A percentile compares a stretch with the other conserved stretches of the same genome.
Evolutionary conservation across 257 asterid species (phyloP).

Genomic region (Solanum corneliomulleri): DNA sequence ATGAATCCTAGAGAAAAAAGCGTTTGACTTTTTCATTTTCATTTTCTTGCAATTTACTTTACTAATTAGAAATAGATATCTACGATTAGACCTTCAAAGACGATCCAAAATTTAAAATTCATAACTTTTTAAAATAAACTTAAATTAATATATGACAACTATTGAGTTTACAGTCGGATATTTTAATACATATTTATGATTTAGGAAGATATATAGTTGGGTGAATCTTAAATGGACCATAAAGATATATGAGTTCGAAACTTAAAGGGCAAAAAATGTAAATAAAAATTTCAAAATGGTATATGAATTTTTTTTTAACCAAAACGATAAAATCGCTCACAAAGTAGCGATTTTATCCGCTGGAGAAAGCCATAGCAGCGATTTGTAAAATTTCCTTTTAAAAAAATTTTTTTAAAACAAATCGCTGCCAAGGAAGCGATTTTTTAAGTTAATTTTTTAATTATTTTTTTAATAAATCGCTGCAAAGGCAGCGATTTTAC

Average conservation of each 20-base stretch:
- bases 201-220: background rate
- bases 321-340: fast-evolving
- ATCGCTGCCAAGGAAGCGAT: too few relatives aligned
- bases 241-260: background rate
- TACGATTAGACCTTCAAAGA: background rate
- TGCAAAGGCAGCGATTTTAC: too few relatives aligned
- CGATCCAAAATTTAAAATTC: background rate
- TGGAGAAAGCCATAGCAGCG: fast-evolving
- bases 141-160: background rate
- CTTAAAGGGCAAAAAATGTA: fast-evolving
- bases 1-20: background rate
- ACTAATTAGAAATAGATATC: background rate
- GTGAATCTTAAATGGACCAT: background rate
- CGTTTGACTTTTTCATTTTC: background rate
- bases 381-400: too few relatives aligned
- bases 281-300: too few relatives aligned
- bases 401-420: too few relatives aligned
- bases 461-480: too few relatives aligned
- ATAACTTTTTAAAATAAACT: background rate
- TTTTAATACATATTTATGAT: background rate
- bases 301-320: too few relatives aligned
- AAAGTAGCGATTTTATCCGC: too few relatives aligned
- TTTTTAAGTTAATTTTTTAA: too few relatives aligned
- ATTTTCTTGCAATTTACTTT: background rate
- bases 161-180: background rate